Percentiles rank a stretch among this genome's conserved stretches.
Conservation (phyloP, 495 filamentous ascomycete genomes). For the Sabuloglossum arenarium region DNA sequence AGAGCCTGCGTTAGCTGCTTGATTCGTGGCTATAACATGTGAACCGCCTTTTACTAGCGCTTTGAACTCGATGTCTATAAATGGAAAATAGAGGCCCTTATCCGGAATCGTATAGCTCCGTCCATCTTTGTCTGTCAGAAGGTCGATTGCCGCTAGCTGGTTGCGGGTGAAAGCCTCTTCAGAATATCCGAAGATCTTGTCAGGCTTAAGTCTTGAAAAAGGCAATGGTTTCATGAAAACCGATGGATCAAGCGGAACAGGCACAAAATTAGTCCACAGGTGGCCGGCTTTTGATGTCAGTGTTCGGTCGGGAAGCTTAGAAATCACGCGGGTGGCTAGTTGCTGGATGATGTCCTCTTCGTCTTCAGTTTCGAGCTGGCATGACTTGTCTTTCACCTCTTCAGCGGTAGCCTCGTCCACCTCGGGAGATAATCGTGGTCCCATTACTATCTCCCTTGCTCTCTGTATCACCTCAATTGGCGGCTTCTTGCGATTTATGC, state of each 20-base stretch:
- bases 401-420: neutral
- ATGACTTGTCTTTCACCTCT: neutral
- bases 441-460: neutral
- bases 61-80: neutral
- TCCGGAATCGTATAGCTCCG: neutral
- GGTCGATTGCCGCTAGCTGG: neutral
- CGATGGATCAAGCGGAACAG: neutral
- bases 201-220: neutral
- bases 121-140: too few species aligned
- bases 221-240: neutral
- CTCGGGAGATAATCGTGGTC: neutral
- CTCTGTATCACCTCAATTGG: neutral
- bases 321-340: neutral
- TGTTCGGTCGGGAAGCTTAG: neutral
- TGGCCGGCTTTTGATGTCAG: neutral
- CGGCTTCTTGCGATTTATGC: neutral
- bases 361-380: neutral
- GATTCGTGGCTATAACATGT: neutral
- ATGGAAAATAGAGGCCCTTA: neutral
- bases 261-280: neutral
- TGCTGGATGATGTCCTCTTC: neutral
- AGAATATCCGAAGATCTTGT: neutral
- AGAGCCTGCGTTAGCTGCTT: slow-evolving; percentile 1
- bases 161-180: neutral
- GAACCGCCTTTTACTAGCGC: neutral